Conservation (phyloP, 768 basidiomycete species). For the Pleurotus citrinopileatus region DNA sequence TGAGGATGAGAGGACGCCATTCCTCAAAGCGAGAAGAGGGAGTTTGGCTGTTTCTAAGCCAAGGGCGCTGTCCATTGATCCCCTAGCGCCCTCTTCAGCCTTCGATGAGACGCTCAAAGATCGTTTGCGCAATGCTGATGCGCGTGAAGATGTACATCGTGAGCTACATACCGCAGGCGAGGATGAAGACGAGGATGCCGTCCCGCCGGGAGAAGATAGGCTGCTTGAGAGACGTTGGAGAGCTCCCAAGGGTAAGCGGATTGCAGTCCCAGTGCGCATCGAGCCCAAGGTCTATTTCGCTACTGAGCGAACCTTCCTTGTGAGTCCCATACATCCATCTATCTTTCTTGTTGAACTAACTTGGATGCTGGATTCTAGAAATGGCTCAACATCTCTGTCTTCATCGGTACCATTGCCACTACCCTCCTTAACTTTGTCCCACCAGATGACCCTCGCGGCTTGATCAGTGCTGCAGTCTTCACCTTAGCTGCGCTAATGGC, state of each 20-base stretch:
- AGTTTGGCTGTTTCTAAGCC: constrained; percentile 21
- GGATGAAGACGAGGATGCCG: constrained; percentile 20
- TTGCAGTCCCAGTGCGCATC: constrained; percentile 91
- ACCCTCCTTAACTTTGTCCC: constrained; percentile 84
- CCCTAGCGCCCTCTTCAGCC: constrained; percentile 75
- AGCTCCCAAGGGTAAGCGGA: constrained; percentile 84
- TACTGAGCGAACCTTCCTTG: constrained; percentile 90
- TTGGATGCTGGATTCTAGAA: neutral
- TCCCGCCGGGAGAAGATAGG: constrained; percentile 41
- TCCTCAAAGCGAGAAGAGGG: constrained; percentile 27
- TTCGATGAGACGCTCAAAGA: constrained; percentile 85
- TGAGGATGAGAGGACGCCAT: constrained; percentile 29
- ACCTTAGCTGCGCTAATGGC: constrained; percentile 86
- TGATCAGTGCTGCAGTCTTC: constrained; percentile 87
- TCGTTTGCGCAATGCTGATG: constrained; percentile 46
- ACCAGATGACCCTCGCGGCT: constrained; percentile 67
- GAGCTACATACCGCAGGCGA: constrained; percentile 19
- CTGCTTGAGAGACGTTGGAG: constrained; percentile 64
- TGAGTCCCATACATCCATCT: constrained; percentile 37
- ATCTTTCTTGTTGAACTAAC: neutral
- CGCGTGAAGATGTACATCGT: constrained; percentile 27
- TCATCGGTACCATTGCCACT: constrained; percentile 88
- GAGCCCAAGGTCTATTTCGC: constrained; percentile 99
- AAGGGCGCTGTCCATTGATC: constrained; percentile 68
- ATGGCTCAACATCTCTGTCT: constrained; percentile 45